phyloP scores from a whole-genome alignment of 257 asterid genomes.

The Striga asiatica region DNA sequence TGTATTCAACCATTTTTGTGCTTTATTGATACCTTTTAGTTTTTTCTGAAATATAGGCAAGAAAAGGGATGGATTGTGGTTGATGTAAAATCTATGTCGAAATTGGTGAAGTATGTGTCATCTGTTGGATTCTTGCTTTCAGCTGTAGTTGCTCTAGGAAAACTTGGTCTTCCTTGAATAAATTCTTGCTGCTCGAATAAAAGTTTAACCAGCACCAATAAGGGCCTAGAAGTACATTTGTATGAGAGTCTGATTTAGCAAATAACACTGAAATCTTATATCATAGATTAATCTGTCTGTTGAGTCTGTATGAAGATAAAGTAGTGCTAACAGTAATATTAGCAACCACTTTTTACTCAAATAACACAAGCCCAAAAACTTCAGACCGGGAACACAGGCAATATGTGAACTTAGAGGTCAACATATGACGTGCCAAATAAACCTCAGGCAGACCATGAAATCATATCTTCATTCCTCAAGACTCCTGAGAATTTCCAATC shows the following conservation, averaged over 20 bases:
- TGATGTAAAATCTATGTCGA: too few relatives aligned
- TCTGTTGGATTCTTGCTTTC: too few relatives aligned
- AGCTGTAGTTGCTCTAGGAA: too few relatives aligned
- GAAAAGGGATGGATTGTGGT: too few relatives aligned
- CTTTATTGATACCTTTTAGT: neutral
- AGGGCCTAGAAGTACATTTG: constrained; percentile 44
- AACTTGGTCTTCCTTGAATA: constrained; percentile 39
- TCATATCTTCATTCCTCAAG: neutral
- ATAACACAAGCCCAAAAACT: neutral
- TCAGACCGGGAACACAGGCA: neutral
- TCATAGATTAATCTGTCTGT: too few relatives aligned
- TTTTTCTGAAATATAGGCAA: neutral
- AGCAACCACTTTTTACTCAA: too few relatives aligned
- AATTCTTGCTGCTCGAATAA: constrained; percentile 23
- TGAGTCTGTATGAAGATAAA: constrained; percentile 3
- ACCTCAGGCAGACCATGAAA: neutral
- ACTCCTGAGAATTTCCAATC: too few relatives aligned
- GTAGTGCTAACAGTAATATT: too few relatives aligned
- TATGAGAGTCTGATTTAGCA: constrained; percentile 12
- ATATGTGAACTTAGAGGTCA: neutral
- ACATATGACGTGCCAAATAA: neutral
- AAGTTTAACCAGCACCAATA: constrained; percentile 62
- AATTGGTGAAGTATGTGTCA: too few relatives aligned
- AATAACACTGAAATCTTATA: neutral
- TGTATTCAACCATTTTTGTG: neutral